These are phyloP conservation scores for Fomitopsis pinicola DNA, from an alignment of 1,284 basidiomycete species.

Conservation along the genomic window DNA sequence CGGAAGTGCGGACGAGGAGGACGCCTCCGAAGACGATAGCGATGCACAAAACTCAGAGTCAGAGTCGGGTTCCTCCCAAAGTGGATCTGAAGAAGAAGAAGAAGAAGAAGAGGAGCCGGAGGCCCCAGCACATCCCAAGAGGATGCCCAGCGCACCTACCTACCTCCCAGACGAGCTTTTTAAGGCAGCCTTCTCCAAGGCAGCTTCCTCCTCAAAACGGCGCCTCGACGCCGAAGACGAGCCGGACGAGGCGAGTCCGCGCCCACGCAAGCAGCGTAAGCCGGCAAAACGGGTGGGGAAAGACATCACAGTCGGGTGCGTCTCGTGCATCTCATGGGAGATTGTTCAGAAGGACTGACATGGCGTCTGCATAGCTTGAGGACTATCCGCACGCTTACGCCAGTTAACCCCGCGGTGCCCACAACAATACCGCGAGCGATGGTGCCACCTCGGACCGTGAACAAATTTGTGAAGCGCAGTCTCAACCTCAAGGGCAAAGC, in stretches of 20 bases:
- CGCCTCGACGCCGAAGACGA: conserved; percentile 8
- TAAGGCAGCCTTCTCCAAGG: conserved; percentile 24
- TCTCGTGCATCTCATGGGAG: background rate
- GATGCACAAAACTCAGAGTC: background rate
- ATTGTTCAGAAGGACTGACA: background rate
- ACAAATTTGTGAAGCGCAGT: conserved; percentile 24
- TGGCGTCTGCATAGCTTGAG: conserved; percentile 20
- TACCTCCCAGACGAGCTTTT: conserved; percentile 36
- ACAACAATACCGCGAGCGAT: conserved; percentile 16
- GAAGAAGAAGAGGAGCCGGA: background rate
- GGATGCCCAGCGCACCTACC: background rate
- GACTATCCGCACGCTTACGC: conserved; percentile 27
- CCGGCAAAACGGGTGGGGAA: conserved; percentile 18
- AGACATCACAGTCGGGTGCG: conserved; percentile 30
- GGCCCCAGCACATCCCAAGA: background rate
- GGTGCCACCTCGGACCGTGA: conserved; percentile 19
- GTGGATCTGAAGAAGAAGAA: too few species aligned
- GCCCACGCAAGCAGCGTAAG: conserved; percentile 19
- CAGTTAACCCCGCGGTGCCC: conserved; percentile 9
- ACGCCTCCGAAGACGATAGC: background rate
- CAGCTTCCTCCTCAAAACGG: conserved; percentile 7
- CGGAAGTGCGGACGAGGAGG: background rate
- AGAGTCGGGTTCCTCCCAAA: background rate
- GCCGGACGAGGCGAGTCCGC: conserved; percentile 5
- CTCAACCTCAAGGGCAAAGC: conserved; percentile 25